phyloP scores from a whole-genome alignment of 1,284 basidiomycete genomes.

The Trametes sp. region DNA sequence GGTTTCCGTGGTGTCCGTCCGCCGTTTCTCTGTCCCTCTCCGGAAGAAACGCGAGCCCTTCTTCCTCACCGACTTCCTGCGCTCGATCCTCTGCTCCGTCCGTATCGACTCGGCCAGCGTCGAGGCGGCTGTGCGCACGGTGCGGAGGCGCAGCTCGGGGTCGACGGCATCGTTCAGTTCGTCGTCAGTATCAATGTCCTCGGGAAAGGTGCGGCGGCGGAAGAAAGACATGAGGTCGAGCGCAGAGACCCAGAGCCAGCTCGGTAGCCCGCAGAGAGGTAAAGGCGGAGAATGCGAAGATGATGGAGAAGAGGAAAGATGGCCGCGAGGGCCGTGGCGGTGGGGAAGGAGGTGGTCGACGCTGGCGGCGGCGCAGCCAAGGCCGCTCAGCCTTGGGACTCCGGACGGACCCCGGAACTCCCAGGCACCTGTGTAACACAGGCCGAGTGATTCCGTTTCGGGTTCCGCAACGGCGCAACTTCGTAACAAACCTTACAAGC shows the following conservation, averaged over 20 bases:
- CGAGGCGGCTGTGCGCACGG: constrained; percentile 88
- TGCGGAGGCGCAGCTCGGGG: constrained; percentile 85
- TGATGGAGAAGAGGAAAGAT: constrained; percentile 22
- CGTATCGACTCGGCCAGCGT: constrained; percentile 87
- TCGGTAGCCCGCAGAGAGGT: constrained; percentile 29
- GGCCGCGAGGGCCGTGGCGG: constrained; percentile 24
- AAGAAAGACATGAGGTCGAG: constrained; percentile 38
- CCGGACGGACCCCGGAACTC: constrained; percentile 29
- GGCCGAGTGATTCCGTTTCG: neutral
- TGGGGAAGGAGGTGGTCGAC: constrained; percentile 10
- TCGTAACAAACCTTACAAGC: neutral
- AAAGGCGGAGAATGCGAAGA: constrained; percentile 7
- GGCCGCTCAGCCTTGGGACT: constrained; percentile 20
- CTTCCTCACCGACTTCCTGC: constrained; percentile 63
- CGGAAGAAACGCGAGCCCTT: constrained; percentile 68
- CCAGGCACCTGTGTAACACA: neutral
- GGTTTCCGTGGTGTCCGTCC: constrained; percentile 36
- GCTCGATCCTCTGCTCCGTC: constrained; percentile 76
- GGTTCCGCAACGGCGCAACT: neutral
- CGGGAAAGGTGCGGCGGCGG: constrained; percentile 37
- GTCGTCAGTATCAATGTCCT: constrained; percentile 59
- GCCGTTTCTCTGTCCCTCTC: constrained; percentile 56
- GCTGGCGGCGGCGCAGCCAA: constrained; percentile 28
- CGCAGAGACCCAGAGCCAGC: constrained; percentile 38
- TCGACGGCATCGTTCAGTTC: constrained; percentile 75